Evolutionary conservation across 1,284 basidiomycete species (phyloP), one percentile per base, ranked within the genome.

Genomic region (Cutaneotrichosporon daszewskae): DNA sequence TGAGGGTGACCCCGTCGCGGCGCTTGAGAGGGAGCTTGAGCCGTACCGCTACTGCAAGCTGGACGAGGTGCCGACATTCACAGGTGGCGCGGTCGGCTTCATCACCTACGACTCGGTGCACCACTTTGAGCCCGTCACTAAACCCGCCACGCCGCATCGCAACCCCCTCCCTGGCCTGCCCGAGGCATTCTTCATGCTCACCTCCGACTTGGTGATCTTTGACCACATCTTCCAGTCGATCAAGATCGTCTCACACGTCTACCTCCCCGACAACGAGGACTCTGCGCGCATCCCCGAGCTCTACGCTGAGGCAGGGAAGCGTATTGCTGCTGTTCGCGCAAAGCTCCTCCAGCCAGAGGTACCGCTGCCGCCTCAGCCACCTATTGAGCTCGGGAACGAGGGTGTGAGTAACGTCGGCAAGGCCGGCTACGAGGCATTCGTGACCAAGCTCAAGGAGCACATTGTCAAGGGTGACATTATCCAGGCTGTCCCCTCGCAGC

Each of bases 401-500:
- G 77, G 82, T 2, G 77, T 84, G 16, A 91, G 87, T 33, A 98
- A 98, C 65, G 89, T 98, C 26, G 95, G 95, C 16, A 87, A 90
- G 69, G 79, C 76, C 27, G 95, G 95, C 0, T 99, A 98, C 72
- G 84, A 97, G 68, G 73, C 72, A 4, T 96, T 95, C 61, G 95
- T 99, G 16, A 91, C 90, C 29, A 80, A 78, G 46, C 75, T 99
- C 49, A 96, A 97, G 74, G 78, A 95, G 63, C 88, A 91, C 64
- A 96, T 99, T 45, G 77, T 96, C 49, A 85, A 85, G 37, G 95
- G 95, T 29, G 90, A 99, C 72, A 97, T 98, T 63, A 98, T 99
- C 61, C 95, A 99, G 72, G 95, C 95, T 3, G 95, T 99, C 8
- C 95, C 95, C 2, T 91, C 87, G 14, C 95, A 98, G 67, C 78